Base-by-base conservation (phyloP, 2,329 filamentous ascomycete genomes). In the Cordyceps fumosorosea region DNA sequence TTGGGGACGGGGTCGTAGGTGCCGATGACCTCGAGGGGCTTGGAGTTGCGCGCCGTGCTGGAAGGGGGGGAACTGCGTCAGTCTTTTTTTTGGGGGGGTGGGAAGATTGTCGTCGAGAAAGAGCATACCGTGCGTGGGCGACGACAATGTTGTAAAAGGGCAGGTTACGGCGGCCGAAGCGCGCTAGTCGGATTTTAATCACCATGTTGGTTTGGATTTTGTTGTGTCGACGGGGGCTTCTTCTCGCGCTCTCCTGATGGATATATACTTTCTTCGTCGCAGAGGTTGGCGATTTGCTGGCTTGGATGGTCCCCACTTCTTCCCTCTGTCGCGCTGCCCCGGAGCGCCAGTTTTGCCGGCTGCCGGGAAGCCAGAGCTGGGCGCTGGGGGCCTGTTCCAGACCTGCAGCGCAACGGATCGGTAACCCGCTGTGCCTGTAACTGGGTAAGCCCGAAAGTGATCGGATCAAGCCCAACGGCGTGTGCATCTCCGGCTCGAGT, bases 131-230 rank as follows among this genome's bases (percentile, higher is more conserved):
- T 53, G 93, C 93, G 72, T 98, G 93, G 18, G 92, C 85, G 66
- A 99, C 90, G 67, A 98, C 91, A 66, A 99, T 97, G 79, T 99
- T 99, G 83, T 96, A 99, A 70, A 97, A 89, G 2, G 95, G 93
- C n/a, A 85, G 75, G 74, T 96, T 93, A 67, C 84, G 86, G 75
- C 89, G 91, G 73, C 93, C 92, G 75, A 98, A 96, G 75, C 95
- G 93, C 69, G 95, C 90, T 69, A 99, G 87, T 64, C 95, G 89
- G 75, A 99, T 95, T 75, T 90, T 90, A 71, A 99, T 83, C 65
- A 98, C 93, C 95, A 99, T 96, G 58, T 69, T 83, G 7, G 26
- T 22, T 18, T 18, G 20, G 42, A 3, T 47, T n/a, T 18, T 44
- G 42, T 20, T 16, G 26, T 20, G 59, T 37, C 32, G 58, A 47